Evolutionary conservation across 306 rosid species (phyloP), one percentile per base, ranked within the genome.

Genomic region (Dalbergia cultrata): DNA sequence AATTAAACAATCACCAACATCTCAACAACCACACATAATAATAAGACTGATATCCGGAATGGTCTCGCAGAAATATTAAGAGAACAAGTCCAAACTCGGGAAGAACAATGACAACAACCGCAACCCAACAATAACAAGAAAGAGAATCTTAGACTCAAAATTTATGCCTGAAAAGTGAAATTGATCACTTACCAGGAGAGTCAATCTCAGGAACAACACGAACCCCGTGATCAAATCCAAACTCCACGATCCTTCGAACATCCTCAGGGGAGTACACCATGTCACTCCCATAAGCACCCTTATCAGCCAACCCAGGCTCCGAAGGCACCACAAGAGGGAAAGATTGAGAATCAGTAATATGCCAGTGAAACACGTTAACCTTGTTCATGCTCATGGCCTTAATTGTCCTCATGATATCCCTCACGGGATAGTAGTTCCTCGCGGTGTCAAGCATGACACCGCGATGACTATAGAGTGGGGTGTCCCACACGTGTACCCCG

Each of bases 321-420:
- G 92, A 95, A 7, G 89, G 92, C 34, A 95, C 34, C 41, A 93
- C 72, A 68, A 92, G 43, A 0, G 97, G 97, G 57, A 95, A 95
- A 14, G 99, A 95, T 0, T 92, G 97, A 1, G 97, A 91, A 39
- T 95, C 99, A 0, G 97, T 91, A 10, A 92, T 57, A 60, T 95
- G 99, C 99, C 95, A 95, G 47, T 95, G 97, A 21, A 95, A 90
- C 60, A 92, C 97, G 37, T 95, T 95, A 41, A 95, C 77, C 86
- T 92, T 95, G 68, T 95, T 95, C 87, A 84, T 88, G 64, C 94
- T 82, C 94, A 95, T 89, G 63, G 89, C 90, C n/a, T 63, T 70
- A 5, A 95, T 82, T 0, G 91, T 91, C 82, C 99, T 88, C 81
- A 91, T 4, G 14, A 95, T 75, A 14, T 89, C 89, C 78, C 80